These are phyloP conservation scores for Kwoniella mangroviensis DNA, from an alignment of 768 basidiomycete species.

Conservation along the genomic window DNA sequence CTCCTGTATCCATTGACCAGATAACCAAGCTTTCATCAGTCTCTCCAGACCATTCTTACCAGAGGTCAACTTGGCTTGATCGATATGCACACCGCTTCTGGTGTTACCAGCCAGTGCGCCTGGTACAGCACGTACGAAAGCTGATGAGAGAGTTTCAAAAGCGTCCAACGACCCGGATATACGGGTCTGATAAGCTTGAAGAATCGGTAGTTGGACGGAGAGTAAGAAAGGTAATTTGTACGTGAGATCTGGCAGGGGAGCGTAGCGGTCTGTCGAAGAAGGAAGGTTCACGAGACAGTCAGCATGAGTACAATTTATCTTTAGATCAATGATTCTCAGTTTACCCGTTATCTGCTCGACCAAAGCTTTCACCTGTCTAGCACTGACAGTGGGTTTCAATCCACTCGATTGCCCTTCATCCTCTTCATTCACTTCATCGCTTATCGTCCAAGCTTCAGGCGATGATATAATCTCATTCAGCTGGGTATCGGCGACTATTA, in stretches of 20 bases:
- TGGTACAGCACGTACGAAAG: constrained; percentile 86
- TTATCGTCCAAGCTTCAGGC: constrained; percentile 82
- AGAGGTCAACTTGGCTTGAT: constrained; percentile 71
- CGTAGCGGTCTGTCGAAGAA: constrained; percentile 76
- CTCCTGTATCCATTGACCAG: constrained; percentile 72
- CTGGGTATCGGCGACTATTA: constrained; percentile 80
- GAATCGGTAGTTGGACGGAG: constrained; percentile 79
- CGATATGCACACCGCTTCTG: constrained; percentile 61
- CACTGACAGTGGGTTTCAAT: constrained; percentile 77
- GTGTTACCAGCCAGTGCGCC: constrained; percentile 75
- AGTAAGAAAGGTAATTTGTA: constrained; percentile 85
- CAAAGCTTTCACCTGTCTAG: constrained; percentile 78
- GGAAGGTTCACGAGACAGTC: no score
- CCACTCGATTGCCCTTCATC: constrained; percentile 56
- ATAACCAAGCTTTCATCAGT: constrained; percentile 82
- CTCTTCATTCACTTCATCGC: constrained; percentile 67
- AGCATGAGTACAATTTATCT: no score
- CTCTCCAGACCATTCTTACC: constrained; percentile 83
- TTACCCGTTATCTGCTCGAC: constrained; percentile 89
- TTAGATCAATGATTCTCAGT: constrained; percentile 22
- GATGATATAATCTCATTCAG: constrained; percentile 81
- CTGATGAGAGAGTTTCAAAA: constrained; percentile 87
- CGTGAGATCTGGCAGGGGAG: constrained; percentile 74
- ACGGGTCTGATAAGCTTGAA: constrained; percentile 75
- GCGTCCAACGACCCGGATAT: constrained; percentile 86